Percentiles rank a stretch among this genome's conserved stretches.
Conservation (phyloP, 345 rosid species). For the Passiflora organensis region DNA sequence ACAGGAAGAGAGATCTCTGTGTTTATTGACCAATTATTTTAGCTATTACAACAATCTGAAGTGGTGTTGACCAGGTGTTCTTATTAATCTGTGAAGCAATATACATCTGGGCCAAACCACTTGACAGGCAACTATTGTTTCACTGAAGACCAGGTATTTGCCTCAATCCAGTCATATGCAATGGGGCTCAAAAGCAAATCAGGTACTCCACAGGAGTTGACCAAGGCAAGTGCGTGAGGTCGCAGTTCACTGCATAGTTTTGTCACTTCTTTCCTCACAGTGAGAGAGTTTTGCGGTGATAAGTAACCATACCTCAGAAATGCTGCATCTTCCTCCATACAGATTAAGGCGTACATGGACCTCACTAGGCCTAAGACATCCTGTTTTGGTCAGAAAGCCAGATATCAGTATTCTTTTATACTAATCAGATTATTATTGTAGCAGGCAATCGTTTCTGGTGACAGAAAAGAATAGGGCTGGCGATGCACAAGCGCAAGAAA, state of each 20-base stretch:
- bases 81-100: background rate
- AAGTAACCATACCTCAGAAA: constrained; percentile 68
- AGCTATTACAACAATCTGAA: no score
- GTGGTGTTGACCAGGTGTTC: no score
- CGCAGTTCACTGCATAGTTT: constrained; percentile 69
- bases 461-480: background rate
- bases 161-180: constrained; percentile 83
- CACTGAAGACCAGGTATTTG: constrained; percentile 71
- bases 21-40: no score
- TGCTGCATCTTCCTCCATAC: constrained; percentile 74
- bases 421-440: background rate
- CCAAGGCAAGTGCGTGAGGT: constrained; percentile 76
- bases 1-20: no score
- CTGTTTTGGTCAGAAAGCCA: constrained; percentile 30
- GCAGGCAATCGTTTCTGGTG: no score
- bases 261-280: constrained; percentile 61
- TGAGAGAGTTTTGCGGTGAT: constrained; percentile 48
- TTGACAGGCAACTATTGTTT: constrained; percentile 13
- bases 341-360: constrained; percentile 58
- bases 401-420: constrained; percentile 1
- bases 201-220: constrained; percentile 73
- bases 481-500: no score
- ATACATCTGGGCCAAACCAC: no score
- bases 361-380: constrained; percentile 50
- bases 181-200: constrained; percentile 71